Base-by-base conservation (phyloP, 202 grass and related monocot species). In the Musa balbisiana region DNA sequence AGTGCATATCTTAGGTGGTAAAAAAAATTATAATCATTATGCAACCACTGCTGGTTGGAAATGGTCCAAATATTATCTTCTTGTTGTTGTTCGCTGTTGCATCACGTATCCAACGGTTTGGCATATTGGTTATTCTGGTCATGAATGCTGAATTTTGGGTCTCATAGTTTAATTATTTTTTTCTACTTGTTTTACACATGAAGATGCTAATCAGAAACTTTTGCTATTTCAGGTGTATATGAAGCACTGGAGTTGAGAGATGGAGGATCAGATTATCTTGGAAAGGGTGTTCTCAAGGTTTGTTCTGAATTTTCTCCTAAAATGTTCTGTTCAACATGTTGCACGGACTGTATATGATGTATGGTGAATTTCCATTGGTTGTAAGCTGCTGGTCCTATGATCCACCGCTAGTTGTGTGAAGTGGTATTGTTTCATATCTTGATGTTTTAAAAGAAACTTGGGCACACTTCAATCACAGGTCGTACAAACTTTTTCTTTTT, bases 241-340 rank as follows among this genome's bases (percentile, higher is more conserved):
- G 93, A 97, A 82, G 87, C 93, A 60, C 26, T 97, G 80, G 93
- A 97, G 67, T 80, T 97, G 49, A 92, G 93, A 71, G 93, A 97
- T 58, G 93, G 93, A 78, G 90, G 90, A 71, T 92, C 93, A 79
- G 93, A 92, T 72, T 97, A 97, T 74, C 84, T 92, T 78, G 93
- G 93, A 21, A 97, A 97, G 82, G 93, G 93, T 54, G 90, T 97
- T 16, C 84, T 84, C 53, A 92, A 97, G 93, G 93, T 93, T 60
- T 68, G 33, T 5, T 27, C 33, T 22, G 5, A 0, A 5, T 55
- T 55, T 29, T 10, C 51, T 74, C 0, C 1, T 19, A 33, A 14
- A 27, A 56, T 52, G 55, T 55, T 22, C 21, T 25, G 11, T 15
- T 14, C 52, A 10, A 10, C 11, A 20, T 54, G 49, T 70, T 50